Evolutionary conservation across 1,139 yeast species (phyloP).

Genomic region (Saccharomyces uvarum): DNA sequence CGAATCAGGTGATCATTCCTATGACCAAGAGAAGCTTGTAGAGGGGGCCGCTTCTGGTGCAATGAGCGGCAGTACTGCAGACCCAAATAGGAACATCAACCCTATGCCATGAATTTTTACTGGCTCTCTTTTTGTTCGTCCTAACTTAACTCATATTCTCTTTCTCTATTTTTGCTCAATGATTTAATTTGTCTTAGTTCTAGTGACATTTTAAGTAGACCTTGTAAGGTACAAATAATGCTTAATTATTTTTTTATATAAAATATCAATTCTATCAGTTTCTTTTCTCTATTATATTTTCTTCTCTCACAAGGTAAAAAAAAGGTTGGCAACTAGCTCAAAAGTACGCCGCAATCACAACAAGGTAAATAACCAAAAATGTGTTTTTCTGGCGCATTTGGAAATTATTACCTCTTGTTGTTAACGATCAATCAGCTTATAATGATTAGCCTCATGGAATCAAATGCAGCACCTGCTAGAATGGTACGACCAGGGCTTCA

Average conservation of each 20-base stretch:
- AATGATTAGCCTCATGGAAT: too few relatives aligned
- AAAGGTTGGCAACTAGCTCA: too few relatives aligned
- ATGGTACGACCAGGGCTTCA: too few relatives aligned
- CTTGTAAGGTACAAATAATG: background rate
- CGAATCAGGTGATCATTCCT: constrained; percentile 5
- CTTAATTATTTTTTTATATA: background rate
- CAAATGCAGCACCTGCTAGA: too few relatives aligned
- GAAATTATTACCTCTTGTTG: too few relatives aligned
- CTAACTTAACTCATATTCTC: background rate
- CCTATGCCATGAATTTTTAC: background rate
- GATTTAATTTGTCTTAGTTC: background rate
- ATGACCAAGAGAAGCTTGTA: constrained; percentile 7
- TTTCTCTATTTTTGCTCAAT: background rate
- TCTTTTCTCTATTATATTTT: background rate
- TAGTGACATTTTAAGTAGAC: background rate
- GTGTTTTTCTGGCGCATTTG: too few relatives aligned
- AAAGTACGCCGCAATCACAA: too few relatives aligned
- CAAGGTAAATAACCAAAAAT: too few relatives aligned
- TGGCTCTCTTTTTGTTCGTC: background rate
- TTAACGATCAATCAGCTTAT: too few relatives aligned
- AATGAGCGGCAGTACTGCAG: background rate
- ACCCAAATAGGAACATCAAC: background rate
- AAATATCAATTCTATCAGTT: background rate
- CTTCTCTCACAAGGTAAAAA: background rate
- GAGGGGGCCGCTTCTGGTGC: background rate